These are phyloP conservation scores for Brassica hybrid DNA, from an alignment of 441 rosid genomes.

Conservation along the genomic window DNA sequence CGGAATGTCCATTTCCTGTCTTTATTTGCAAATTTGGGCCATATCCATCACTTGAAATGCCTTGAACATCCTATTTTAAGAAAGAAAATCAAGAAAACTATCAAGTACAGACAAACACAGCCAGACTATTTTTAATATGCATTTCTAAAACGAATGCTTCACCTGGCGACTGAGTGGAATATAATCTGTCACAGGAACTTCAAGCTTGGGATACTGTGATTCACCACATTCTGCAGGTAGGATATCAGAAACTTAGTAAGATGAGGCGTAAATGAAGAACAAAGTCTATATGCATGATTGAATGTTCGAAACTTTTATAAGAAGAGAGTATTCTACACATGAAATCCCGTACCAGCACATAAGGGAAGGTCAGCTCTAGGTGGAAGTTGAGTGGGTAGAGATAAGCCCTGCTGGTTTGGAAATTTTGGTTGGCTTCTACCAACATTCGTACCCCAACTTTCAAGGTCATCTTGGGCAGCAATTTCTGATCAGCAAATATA, in stretches of 20 bases:
- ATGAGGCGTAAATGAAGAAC: conserved; percentile 10
- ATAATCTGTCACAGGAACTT: conserved; percentile 74
- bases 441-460: conserved; percentile 57
- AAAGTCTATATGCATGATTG: conserved; percentile 13
- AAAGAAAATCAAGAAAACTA: conserved; percentile 19
- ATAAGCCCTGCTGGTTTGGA: conserved; percentile 60
- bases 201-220: conserved; percentile 80
- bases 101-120: conserved; percentile 26
- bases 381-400: conserved; percentile 91
- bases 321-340: conserved; percentile 18
- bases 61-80: conserved; percentile 50
- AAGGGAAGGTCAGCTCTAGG: conserved; percentile 88
- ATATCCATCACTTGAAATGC: conserved; percentile 35
- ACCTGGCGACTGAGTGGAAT: conserved; percentile 75
- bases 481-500: conserved; percentile 51
- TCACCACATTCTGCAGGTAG: conserved; percentile 65
- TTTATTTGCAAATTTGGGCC: conserved; percentile 41
- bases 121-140: conserved; percentile 14
- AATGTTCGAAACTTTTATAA: neutral
- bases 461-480: conserved; percentile 60
- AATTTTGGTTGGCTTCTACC: conserved; percentile 63
- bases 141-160: conserved; percentile 28
- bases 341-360: conserved; percentile 61
- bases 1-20: conserved; percentile 50
- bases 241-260: conserved; percentile 10